phyloP scores from a whole-genome alignment of 1,284 basidiomycete species.

The Mycosarcoma maydis region DNA sequence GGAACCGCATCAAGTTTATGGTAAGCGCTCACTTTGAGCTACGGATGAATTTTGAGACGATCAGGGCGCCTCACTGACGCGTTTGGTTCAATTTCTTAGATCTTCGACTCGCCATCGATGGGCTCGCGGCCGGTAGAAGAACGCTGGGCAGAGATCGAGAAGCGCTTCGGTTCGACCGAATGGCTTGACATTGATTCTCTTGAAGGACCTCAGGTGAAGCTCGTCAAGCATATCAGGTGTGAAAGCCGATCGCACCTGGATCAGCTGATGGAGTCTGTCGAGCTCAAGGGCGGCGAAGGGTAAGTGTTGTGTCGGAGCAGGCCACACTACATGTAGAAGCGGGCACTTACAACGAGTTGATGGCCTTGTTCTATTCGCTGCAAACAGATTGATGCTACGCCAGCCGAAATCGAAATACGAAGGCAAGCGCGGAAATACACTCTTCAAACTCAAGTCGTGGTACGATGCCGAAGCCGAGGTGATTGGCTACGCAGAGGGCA shows the following conservation, averaged over 20 bases:
- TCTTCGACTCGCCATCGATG: conserved; percentile 76
- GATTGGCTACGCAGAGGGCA: conserved; percentile 73
- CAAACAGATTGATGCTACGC: conserved; percentile 74
- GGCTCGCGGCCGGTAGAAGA: conserved; percentile 72
- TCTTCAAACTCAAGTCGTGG: conserved; percentile 77
- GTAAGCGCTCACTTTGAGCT: conserved; percentile 62
- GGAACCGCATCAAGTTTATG: conserved; percentile 74
- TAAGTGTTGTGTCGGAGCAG: conserved; percentile 12
- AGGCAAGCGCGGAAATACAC: conserved; percentile 71
- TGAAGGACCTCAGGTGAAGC: conserved; percentile 68
- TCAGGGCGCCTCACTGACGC: not conserved
- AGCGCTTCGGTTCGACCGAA: conserved; percentile 70
- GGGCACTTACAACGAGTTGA: too few species aligned
- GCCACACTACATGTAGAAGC: not conserved
- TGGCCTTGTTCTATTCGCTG: too few species aligned
- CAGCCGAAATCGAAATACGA: conserved; percentile 72
- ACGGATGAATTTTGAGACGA: not conserved
- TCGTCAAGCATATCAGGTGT: conserved; percentile 73
- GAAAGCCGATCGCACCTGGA: conserved; percentile 72
- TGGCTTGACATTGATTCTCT: conserved; percentile 30
- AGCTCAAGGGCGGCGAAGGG: conserved; percentile 74
- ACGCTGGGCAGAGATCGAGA: conserved; percentile 70
- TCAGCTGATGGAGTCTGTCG: conserved; percentile 72
- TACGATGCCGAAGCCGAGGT: conserved; percentile 76
- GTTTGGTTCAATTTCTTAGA: conserved; percentile 62